Percentiles rank a stretch among this genome's conserved stretches.
Evolutionary conservation across 805 yeast species (phyloP).

Genomic region (Lachancea sp.): DNA sequence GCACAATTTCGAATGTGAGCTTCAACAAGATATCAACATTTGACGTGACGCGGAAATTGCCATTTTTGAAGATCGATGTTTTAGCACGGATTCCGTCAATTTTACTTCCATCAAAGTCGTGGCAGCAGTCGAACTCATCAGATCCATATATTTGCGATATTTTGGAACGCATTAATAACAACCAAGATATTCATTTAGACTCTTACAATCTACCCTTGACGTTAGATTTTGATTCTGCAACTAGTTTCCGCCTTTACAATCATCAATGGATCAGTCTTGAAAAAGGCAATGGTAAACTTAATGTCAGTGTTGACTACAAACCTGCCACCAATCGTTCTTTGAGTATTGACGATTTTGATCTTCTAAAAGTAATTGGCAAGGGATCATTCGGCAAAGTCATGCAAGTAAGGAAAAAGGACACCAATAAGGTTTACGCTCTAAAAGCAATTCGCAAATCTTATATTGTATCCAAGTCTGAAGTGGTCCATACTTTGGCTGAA

Average conservation of each 20-base stretch:
- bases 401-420: constrained; percentile 96
- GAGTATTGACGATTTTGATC: constrained; percentile 84
- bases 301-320: constrained; percentile 62
- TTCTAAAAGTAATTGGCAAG: constrained; percentile 92
- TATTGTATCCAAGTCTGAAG: constrained; percentile 89
- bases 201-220: constrained; percentile 57
- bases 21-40: constrained; percentile 89
- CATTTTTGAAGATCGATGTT: constrained; percentile 65
- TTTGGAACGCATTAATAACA: constrained; percentile 34
- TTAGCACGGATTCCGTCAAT: constrained; percentile 72
- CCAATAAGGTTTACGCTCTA: constrained; percentile 88
- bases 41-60: constrained; percentile 65
- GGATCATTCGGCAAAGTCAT: constrained; percentile 98
- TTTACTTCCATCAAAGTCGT: constrained; percentile 41
- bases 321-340: constrained; percentile 61
- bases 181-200: constrained; percentile 71
- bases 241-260: constrained; percentile 53
- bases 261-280: constrained; percentile 50
- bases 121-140: constrained; percentile 27
- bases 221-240: constrained; percentile 43
- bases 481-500: constrained; percentile 93
- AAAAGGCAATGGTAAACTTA: constrained; percentile 44
- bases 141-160: constrained; percentile 26
- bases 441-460: constrained; percentile 92
- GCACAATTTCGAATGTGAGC: constrained; percentile 67